Percentiles rank a stretch among this genome's conserved stretches.
phyloP scores from a whole-genome alignment of 2,329 filamentous ascomycete species.

The Fusarium avenaceum region DNA sequence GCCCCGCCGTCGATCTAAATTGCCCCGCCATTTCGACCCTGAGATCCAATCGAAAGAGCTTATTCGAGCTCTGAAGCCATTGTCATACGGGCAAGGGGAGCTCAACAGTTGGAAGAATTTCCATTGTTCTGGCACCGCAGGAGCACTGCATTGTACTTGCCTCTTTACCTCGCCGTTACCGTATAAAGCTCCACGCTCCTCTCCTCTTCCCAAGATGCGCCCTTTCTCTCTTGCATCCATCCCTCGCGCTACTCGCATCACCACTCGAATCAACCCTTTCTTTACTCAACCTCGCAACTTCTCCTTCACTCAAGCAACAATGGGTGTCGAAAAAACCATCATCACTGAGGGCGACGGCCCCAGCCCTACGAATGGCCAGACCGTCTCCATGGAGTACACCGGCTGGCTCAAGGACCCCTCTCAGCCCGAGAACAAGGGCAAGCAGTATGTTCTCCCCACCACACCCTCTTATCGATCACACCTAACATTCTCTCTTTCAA shows the following conservation, averaged over 20 bases:
- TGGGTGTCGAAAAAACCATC: conserved; percentile 81
- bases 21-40: conserved; percentile 47
- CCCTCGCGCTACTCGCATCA: conserved; percentile 33
- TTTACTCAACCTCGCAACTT: conserved; percentile 37
- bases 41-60: conserved; percentile 44
- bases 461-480: neutral
- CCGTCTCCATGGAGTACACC: conserved; percentile 90
- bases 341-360: conserved; percentile 72
- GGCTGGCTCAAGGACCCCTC: conserved; percentile 82
- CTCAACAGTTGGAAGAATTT: conserved; percentile 35
- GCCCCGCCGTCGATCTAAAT: conserved; percentile 49
- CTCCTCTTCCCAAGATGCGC: conserved; percentile 36
- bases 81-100: conserved; percentile 36
- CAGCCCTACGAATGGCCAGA: conserved; percentile 75
- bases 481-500: conserved; percentile 55
- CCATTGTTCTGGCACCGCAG: conserved; percentile 33
- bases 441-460: conserved; percentile 69
- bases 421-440: conserved; percentile 75
- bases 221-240: conserved; percentile 42
- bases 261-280: conserved; percentile 40
- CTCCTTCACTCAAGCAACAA: conserved; percentile 56
- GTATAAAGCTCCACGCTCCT: conserved; percentile 41
- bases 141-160: conserved; percentile 24
- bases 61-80: conserved; percentile 39
- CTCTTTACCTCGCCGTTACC: conserved; percentile 20